Evolutionary conservation across 345 rosid species (phyloP).

Genomic region (Euphorbia tirucalli): DNA sequence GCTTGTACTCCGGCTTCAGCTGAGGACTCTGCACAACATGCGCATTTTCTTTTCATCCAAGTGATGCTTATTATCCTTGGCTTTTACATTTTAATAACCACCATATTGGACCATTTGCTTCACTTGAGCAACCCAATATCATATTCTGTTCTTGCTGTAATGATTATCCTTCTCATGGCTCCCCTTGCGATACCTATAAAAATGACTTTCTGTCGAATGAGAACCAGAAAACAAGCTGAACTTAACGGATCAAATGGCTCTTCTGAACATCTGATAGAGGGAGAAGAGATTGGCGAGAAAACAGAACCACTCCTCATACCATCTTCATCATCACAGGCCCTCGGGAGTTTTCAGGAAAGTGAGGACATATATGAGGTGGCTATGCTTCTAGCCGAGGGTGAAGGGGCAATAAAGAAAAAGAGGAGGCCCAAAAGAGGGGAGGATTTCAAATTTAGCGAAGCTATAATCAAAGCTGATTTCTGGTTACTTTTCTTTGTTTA

Average conservation of each 20-base stretch:
- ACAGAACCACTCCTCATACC: slow-evolving; percentile 45
- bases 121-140: slow-evolving; percentile 38
- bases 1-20: slow-evolving; percentile 57
- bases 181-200: slow-evolving; percentile 62
- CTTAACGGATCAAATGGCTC: slow-evolving; percentile 21
- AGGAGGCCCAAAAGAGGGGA: slow-evolving; percentile 70
- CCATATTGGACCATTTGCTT: slow-evolving; percentile 40
- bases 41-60: slow-evolving; percentile 55
- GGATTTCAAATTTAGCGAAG: slow-evolving; percentile 59
- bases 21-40: slow-evolving; percentile 42
- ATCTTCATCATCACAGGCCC: slow-evolving; percentile 29
- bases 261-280: slow-evolving; percentile 23
- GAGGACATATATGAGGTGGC: slow-evolving; percentile 49
- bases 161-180: slow-evolving; percentile 60
- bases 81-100: slow-evolving; percentile 45
- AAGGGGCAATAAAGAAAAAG: slow-evolving; percentile 67
- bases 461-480: slow-evolving; percentile 69
- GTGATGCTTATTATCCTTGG: slow-evolving; percentile 47
- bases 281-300: slow-evolving; percentile 36
- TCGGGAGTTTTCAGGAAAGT: slow-evolving; percentile 38
- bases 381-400: slow-evolving; percentile 68
- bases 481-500: slow-evolving; percentile 71
- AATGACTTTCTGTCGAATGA: slow-evolving; percentile 46
- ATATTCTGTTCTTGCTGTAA: slow-evolving; percentile 30
- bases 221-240: slow-evolving; percentile 23